Evolutionary conservation across 2,329 filamentous ascomycete genomes (phyloP).

Genomic region (Fusarium mexicanum): DNA sequence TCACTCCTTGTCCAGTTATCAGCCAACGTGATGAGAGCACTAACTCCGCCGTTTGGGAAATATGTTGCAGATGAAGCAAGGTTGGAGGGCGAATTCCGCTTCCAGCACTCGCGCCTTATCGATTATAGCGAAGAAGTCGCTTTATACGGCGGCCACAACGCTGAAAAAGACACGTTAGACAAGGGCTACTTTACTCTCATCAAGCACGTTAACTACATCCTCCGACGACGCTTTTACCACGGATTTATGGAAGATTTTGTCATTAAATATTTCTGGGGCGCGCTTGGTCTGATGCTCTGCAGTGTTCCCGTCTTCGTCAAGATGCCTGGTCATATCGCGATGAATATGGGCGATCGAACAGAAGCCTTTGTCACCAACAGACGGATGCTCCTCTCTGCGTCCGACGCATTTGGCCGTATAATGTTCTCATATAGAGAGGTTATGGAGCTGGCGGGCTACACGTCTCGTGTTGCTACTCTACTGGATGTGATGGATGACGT

Average conservation of each 20-base stretch:
- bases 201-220: conserved; percentile 97
- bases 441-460: conserved; percentile 95
- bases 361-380: conserved; percentile 93
- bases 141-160: conserved; percentile 89
- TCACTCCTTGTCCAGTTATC: conserved; percentile 91
- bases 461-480: conserved; percentile 87
- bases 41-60: conserved; percentile 96
- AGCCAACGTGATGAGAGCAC: conserved; percentile 88
- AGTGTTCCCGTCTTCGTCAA: conserved; percentile 97
- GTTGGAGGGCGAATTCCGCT: conserved; percentile 94
- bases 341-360: conserved; percentile 76
- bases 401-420: conserved; percentile 92
- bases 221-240: conserved; percentile 91
- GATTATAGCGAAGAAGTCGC: conserved; percentile 97
- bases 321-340: conserved; percentile 74
- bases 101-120: conserved; percentile 92
- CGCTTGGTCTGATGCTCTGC: conserved; percentile 88
- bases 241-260: conserved; percentile 99
- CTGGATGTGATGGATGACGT: conserved; percentile 96
- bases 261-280: conserved; percentile 99
- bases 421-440: conserved; percentile 99
- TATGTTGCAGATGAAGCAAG: conserved; percentile 97
- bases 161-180: conserved; percentile 94
- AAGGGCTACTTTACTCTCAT: conserved; percentile 99
- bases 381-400: conserved; percentile 89